Base-by-base conservation (phyloP, 306 rosid genomes). In the Prunus armeniaca region DNA sequence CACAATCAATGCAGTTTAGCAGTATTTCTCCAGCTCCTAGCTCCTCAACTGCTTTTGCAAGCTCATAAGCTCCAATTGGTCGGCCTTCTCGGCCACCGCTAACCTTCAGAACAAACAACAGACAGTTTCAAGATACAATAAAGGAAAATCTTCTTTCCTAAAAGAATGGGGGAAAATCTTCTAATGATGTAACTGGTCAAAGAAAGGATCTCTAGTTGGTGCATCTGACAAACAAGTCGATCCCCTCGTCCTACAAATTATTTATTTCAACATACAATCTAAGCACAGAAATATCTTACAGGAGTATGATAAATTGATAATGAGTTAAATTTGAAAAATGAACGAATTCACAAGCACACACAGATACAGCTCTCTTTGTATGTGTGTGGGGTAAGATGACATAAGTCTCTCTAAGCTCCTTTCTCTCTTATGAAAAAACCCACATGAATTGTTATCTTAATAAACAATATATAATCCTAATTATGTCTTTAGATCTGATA, bases 21-120 rank as follows among this genome's bases (percentile, higher is more conserved):
- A 92, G 88, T 84, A 96, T 96, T 86, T 96, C 99, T 72, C 99
- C 99, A 74, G 99, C 97, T 76, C 99, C 99, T 67, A 96, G 93
- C 73, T 91, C 91, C 86, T 92, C 98, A 45, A 96, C 99, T 47
- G 91, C 97, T 84, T 86, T 91, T 60, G 99, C 97, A 66, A 96
- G 97, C 84, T 96, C 99, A 79, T 87, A 91, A 70, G 99, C 98
- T 74, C 99, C 99, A 80, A 96, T 96, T 49, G 89, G 96, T 64
- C 97, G 85, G 52, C 93, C 98, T 84, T 96, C 99, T 73, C 97
- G 84, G 20, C 98, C 99, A 25, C 99, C 98, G 34, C 80, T 92
- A 60, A 92, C 93, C 98, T 96, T 60, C 9, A 12, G 46, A 72
- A 76, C 68, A 74, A 46, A 84, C 77, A 85, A 14, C 50, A 75